Evolutionary conservation across 2,329 filamentous ascomycete species (phyloP).

Genomic region (Eurotiales sp.): DNA sequence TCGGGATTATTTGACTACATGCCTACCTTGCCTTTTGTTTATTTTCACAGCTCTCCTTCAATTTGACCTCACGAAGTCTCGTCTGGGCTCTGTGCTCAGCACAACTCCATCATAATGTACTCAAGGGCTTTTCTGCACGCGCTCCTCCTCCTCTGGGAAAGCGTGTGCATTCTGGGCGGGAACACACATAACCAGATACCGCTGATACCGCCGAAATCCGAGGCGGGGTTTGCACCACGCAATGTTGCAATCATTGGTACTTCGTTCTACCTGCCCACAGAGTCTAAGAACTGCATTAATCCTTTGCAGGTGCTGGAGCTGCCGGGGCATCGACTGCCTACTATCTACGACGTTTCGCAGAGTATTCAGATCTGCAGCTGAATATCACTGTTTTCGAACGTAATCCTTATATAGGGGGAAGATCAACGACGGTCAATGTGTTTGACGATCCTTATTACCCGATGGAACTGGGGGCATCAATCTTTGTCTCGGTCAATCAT

Average conservation of each 20-base stretch:
- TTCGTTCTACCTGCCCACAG: slow-evolving; percentile 6
- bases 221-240: slow-evolving; percentile 23
- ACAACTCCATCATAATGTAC: background rate
- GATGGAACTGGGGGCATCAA: slow-evolving; percentile 84
- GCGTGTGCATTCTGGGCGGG: slow-evolving; percentile 15
- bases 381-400: slow-evolving; percentile 89
- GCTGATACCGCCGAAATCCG: slow-evolving; percentile 16
- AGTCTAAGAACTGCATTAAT: slow-evolving; percentile 2
- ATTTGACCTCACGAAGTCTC: too few relatives aligned
- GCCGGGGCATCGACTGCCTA: slow-evolving; percentile 85
- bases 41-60: too few relatives aligned
- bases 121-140: background rate
- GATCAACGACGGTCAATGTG: slow-evolving; percentile 77
- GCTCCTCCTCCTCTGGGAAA: slow-evolving; percentile 1
- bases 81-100: too few relatives aligned
- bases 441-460: slow-evolving; percentile 64
- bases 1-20: too few relatives aligned
- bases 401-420: slow-evolving; percentile 72
- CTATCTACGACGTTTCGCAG: slow-evolving; percentile 69
- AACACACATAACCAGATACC: slow-evolving; percentile 25
- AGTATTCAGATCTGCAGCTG: slow-evolving; percentile 55
- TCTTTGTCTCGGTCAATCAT: slow-evolving; percentile 81
- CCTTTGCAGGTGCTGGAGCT: slow-evolving; percentile 71
- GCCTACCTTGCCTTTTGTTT: too few relatives aligned
- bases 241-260: slow-evolving; percentile 36